Evolutionary conservation across 148 eudicot species (phyloP).

Genomic region (Nepenthes mirabilis): DNA sequence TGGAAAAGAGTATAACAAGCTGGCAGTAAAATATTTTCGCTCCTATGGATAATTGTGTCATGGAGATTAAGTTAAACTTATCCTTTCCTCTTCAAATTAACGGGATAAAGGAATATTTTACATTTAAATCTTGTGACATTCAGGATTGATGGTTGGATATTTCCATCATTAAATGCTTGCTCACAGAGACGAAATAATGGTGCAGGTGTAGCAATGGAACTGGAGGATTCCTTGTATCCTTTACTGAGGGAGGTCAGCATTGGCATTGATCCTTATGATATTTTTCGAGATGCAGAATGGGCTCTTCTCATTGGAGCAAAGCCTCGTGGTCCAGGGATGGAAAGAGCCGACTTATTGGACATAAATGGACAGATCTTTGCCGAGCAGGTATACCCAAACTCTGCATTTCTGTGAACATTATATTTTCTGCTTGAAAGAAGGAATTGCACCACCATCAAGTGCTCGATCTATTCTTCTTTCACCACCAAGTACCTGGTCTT

Average conservation of each 20-base stretch:
- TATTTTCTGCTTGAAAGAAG: too few species aligned
- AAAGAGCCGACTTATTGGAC: constrained; percentile 83
- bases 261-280: constrained; percentile 84
- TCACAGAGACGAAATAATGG: not conserved
- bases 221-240: constrained; percentile 89
- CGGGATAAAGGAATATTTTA: too few species aligned
- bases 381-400: constrained; percentile 40
- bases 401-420: not conserved
- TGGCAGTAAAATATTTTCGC: too few species aligned
- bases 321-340: constrained; percentile 99
- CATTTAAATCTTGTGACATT: too few species aligned
- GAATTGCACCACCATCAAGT: not conserved
- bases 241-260: constrained; percentile 88
- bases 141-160: too few species aligned
- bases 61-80: not conserved
- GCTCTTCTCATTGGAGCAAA: constrained; percentile 97
- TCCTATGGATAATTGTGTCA: too few species aligned
- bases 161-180: too few species aligned
- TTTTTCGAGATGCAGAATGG: constrained; percentile 94
- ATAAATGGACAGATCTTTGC: constrained; percentile 88
- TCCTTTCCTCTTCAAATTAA: not conserved
- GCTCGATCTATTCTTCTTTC: too few species aligned
- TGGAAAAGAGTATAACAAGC: too few species aligned
- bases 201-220: constrained; percentile 97
- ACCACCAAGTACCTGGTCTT: too few species aligned